phyloP scores from a whole-genome alignment of 164 flowering plant genomes.

The Macadamia integrifolia region DNA sequence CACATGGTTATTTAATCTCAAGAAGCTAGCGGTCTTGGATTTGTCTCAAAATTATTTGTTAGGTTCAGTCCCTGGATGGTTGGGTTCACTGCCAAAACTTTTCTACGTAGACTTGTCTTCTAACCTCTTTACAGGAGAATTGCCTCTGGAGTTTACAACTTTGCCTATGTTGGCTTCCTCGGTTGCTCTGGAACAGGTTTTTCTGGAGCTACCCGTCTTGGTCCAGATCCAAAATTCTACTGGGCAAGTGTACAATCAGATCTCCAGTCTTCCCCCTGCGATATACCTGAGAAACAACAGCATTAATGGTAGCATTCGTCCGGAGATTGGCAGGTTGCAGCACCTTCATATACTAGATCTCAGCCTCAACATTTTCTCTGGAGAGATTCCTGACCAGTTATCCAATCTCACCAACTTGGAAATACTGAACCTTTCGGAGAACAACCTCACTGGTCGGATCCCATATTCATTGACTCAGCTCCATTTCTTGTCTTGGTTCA shows the following conservation, averaged over 20 bases:
- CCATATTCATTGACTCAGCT: constrained; percentile 49
- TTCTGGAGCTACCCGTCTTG: constrained; percentile 53
- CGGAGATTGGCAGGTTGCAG: constrained; percentile 47
- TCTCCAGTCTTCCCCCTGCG: constrained; percentile 53
- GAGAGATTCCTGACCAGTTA: constrained; percentile 47
- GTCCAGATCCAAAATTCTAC: constrained; percentile 21
- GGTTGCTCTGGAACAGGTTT: constrained; percentile 13
- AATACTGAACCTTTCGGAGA: constrained; percentile 46
- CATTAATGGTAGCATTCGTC: constrained; percentile 47
- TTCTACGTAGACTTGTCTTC: constrained; percentile 54
- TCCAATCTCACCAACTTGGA: constrained; percentile 51
- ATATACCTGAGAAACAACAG: constrained; percentile 44
- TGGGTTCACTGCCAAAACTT: constrained; percentile 42
- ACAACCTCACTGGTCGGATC: constrained; percentile 49
- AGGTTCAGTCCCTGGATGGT: constrained; percentile 51
- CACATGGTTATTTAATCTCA: constrained; percentile 37
- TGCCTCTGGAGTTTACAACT: constrained; percentile 33
- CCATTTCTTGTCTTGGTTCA: constrained; percentile 51
- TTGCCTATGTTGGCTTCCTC: constrained; percentile 27
- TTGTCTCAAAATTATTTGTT: constrained; percentile 42
- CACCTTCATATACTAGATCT: constrained; percentile 49
- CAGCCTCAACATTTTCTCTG: constrained; percentile 42
- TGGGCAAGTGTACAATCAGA: constrained; percentile 48
- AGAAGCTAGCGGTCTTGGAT: constrained; percentile 41
- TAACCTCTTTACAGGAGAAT: constrained; percentile 40